A percentile compares a stretch with the other conserved stretches of the same genome.
Conservation (phyloP, 768 basidiomycete genomes). For the Sporobolomyces pararoseus region DNA sequence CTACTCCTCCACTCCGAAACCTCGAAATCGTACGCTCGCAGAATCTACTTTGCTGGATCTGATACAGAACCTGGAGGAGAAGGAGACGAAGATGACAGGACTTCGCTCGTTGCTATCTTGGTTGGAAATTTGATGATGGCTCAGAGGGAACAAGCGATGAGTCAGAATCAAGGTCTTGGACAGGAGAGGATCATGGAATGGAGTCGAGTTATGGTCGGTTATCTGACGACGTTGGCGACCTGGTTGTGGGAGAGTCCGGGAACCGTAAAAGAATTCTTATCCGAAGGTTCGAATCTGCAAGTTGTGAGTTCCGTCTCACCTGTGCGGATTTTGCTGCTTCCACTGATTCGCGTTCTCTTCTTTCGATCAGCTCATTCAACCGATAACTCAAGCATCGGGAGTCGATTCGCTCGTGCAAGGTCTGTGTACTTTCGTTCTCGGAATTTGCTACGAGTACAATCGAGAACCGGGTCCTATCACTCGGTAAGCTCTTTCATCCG, state of each 20-base stretch:
- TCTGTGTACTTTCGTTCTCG: constrained; percentile 83
- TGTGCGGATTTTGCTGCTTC: too few species aligned
- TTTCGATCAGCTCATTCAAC: constrained; percentile 73
- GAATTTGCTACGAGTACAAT: constrained; percentile 93
- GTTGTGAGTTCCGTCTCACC: constrained; percentile 60
- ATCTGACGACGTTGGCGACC: constrained; percentile 74
- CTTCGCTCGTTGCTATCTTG: constrained; percentile 74
- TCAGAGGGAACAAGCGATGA: constrained; percentile 59
- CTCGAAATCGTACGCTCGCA: constrained; percentile 52
- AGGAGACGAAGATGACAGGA: constrained; percentile 55
- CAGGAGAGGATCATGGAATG: constrained; percentile 71
- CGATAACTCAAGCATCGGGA: constrained; percentile 84
- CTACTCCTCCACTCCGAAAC: constrained; percentile 61
- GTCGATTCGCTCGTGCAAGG: constrained; percentile 82
- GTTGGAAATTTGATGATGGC: constrained; percentile 86
- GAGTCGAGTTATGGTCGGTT: constrained; percentile 81
- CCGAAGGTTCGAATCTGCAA: constrained; percentile 77
- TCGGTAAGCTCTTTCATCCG: constrained; percentile 56
- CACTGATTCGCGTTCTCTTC: too few species aligned
- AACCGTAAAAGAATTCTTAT: constrained; percentile 81
- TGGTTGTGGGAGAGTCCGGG: constrained; percentile 97
- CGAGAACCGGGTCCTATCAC: constrained; percentile 92
- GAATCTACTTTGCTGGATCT: constrained; percentile 48
- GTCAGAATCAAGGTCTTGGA: constrained; percentile 55
- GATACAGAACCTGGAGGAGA: constrained; percentile 44